These are phyloP conservation scores for Lachancea thermotolerans DNA, from an alignment of 805 yeast species.

Conservation along the genomic window DNA sequence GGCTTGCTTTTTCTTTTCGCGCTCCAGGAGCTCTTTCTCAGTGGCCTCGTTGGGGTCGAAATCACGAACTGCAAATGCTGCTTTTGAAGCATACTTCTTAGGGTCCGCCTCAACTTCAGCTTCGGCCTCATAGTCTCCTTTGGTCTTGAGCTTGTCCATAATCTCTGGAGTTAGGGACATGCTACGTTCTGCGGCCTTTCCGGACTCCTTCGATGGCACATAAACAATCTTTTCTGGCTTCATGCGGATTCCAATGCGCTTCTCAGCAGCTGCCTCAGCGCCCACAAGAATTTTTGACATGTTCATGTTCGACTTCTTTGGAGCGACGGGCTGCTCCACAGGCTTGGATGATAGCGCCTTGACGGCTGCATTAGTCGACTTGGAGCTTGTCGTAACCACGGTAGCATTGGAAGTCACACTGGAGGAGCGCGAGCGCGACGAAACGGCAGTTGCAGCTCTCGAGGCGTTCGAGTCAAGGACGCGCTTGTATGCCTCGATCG, in stretches of 20 bases:
- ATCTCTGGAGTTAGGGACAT: conserved; percentile 19
- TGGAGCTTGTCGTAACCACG: conserved; percentile 8
- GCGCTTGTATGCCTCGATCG: conserved; percentile 58
- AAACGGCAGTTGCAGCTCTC: conserved; percentile 25
- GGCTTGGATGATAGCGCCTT: conserved; percentile 22
- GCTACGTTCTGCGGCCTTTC: conserved; percentile 19
- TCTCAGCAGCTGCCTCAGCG: conserved; percentile 27
- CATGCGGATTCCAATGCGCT: conserved; percentile 14
- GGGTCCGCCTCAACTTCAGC: conserved; percentile 59
- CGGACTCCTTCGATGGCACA: conserved; percentile 17
- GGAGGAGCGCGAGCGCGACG: conserved; percentile 4
- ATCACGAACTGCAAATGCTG: conserved; percentile 36
- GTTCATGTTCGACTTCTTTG: conserved; percentile 14
- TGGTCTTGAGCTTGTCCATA: conserved; percentile 15
- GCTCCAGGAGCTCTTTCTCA: conserved; percentile 41
- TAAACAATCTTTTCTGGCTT: conserved; percentile 10
- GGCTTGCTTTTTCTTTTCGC: conserved; percentile 26
- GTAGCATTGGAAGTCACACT: conserved; percentile 4
- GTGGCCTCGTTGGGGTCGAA: conserved; percentile 32
- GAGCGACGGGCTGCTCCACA: conserved; percentile 2
- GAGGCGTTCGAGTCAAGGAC: conserved; percentile 29
- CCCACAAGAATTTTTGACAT: conserved; percentile 25
- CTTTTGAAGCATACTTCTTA: conserved; percentile 36
- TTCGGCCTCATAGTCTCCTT: conserved; percentile 42
- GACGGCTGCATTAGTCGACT: conserved; percentile 21